Evolutionary conservation across 2,329 filamentous ascomycete species (phyloP).

Genomic region (Cyanodermella asteris): DNA sequence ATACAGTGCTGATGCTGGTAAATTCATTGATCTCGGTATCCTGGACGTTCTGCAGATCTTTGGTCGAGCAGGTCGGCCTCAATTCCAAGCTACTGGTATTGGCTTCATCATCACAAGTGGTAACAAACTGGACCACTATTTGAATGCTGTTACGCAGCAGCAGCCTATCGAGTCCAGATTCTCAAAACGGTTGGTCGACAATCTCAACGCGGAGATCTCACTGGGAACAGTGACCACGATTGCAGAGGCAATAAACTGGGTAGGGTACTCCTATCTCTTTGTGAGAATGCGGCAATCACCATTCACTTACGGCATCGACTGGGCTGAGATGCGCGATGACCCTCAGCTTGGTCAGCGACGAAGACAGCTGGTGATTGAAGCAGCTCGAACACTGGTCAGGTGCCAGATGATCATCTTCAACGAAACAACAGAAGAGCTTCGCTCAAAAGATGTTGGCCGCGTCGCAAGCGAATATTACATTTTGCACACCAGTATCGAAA

Average conservation of each 20-base stretch:
- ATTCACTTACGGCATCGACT: conserved; percentile 84
- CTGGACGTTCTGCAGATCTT: conserved; percentile 96
- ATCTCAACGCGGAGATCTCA: conserved; percentile 84
- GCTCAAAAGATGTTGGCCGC: conserved; percentile 82
- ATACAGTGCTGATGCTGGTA: conserved; percentile 89
- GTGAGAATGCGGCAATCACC: conserved; percentile 90
- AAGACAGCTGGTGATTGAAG: conserved; percentile 68
- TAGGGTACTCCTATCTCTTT: conserved; percentile 93
- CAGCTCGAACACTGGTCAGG: conserved; percentile 65
- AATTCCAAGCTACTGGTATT: conserved; percentile 93
- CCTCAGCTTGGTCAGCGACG: conserved; percentile 69
- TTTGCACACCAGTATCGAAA: conserved; percentile 74
- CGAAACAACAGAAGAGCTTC: conserved; percentile 75
- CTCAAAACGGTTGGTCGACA: conserved; percentile 82
- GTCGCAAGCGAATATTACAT: conserved; percentile 98
- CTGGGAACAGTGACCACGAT: conserved; percentile 90
- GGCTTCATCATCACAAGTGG: conserved; percentile 95
- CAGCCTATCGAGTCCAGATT: conserved; percentile 96
- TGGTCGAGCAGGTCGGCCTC: conserved; percentile 87
- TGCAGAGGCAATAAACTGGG: conserved; percentile 82
- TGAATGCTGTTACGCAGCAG: conserved; percentile 83
- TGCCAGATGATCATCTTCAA: conserved; percentile 99
- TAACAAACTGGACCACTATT: conserved; percentile 80
- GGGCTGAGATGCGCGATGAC: conserved; percentile 73
- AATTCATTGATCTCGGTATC: conserved; percentile 89